A percentile compares a stretch with the other conserved stretches of the same genome.
Evolutionary conservation across 2,329 filamentous ascomycete genomes (phyloP).

Genomic region (Botrytis aclada): DNA sequence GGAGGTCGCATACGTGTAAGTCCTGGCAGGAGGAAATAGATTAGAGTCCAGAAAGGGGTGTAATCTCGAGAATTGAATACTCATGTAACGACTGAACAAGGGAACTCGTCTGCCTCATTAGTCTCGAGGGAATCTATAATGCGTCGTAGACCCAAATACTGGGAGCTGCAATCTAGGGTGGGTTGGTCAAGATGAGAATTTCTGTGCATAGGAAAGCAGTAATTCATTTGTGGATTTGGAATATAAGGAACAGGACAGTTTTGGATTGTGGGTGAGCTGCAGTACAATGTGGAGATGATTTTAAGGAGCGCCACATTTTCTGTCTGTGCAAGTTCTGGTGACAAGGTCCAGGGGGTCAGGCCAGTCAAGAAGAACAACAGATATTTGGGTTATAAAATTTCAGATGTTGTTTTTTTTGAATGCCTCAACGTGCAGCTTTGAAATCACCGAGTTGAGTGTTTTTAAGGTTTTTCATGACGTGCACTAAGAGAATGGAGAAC

Average conservation of each 20-base stretch:
- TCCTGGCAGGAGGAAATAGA: not conserved
- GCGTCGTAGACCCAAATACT: not conserved
- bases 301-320: not conserved
- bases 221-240: conserved; percentile 1
- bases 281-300: conserved; percentile 11
- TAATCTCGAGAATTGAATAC: not conserved
- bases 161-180: not conserved
- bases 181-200: not conserved
- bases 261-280: conserved; percentile 1
- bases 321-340: conserved; percentile 3
- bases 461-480: not conserved
- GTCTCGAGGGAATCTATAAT: not conserved
- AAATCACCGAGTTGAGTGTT: not conserved
- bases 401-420: not conserved
- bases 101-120: not conserved
- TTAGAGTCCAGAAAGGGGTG: not conserved
- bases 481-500: conserved; percentile 1
- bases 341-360: not conserved
- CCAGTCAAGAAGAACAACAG: not conserved
- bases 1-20: not conserved
- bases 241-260: not conserved
- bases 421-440: not conserved
- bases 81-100: not conserved
- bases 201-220: not conserved
- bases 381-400: not conserved